Percentiles rank a stretch among this genome's conserved stretches.
phyloP scores from a whole-genome alignment of 2,329 filamentous ascomycete species.

The Stagonosporopsis vannaccii region DNA sequence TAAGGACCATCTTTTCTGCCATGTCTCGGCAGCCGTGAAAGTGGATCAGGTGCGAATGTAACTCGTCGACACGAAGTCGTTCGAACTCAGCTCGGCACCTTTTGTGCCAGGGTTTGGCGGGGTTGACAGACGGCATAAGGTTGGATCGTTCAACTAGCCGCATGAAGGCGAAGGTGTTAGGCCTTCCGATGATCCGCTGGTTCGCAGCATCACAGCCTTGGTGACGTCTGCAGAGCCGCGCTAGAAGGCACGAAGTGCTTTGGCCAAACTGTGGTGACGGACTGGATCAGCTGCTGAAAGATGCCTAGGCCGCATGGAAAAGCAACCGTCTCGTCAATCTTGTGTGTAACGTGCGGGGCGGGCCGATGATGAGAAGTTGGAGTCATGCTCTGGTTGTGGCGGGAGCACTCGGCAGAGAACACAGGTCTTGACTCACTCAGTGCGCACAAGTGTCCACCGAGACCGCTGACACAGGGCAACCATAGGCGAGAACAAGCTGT shows the following conservation, averaged over 20 bases:
- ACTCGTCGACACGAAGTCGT: background rate
- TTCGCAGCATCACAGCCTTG: constrained; percentile 24
- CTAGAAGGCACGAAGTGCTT: constrained; percentile 25
- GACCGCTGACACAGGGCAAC: background rate
- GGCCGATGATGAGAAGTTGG: constrained; percentile 25
- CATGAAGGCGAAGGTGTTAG: constrained; percentile 19
- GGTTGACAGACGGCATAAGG: background rate
- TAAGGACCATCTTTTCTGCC: background rate
- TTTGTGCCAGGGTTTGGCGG: background rate
- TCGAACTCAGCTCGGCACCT: constrained; percentile 4
- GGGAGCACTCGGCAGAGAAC: background rate
- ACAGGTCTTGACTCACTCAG: constrained; percentile 1
- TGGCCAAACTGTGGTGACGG: constrained; percentile 27
- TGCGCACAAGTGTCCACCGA: background rate
- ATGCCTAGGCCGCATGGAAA: constrained; percentile 18
- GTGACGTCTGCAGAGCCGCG: constrained; percentile 42
- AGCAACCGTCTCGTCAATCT: constrained; percentile 13
- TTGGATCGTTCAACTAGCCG: constrained; percentile 19
- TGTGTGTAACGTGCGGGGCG: constrained; percentile 28
- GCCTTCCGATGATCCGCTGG: constrained; percentile 26
- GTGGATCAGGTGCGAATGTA: background rate
- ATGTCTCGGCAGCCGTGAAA: background rate
- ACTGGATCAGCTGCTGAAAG: constrained; percentile 17
- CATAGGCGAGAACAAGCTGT: background rate
- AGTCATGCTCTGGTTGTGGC: constrained; percentile 28